These are phyloP conservation scores for Saussurea involucrata DNA, from an alignment of 129 eudicot species.

Conservation along the genomic window DNA sequence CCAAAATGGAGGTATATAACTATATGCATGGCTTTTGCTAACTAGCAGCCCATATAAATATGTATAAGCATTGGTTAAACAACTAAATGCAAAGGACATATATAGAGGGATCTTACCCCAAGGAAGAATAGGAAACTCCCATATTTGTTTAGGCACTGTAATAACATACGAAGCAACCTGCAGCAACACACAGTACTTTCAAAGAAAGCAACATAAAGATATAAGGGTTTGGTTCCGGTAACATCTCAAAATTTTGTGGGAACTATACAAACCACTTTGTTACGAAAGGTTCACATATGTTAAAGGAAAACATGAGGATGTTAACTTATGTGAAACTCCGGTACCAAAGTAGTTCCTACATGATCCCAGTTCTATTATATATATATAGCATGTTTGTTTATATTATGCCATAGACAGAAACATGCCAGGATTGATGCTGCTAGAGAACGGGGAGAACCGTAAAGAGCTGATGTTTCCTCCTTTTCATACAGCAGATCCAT, in stretches of 20 bases:
- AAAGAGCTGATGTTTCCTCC: slow-evolving; percentile 53
- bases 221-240: neutral
- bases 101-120: slow-evolving; percentile 59
- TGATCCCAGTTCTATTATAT: neutral
- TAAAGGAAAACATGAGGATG: neutral
- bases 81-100: neutral
- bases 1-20: neutral
- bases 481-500: slow-evolving; percentile 84
- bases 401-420: neutral
- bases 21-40: neutral
- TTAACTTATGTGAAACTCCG: neutral
- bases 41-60: neutral
- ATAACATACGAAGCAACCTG: slow-evolving; percentile 55
- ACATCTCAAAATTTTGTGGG: neutral
- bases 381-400: neutral
- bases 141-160: slow-evolving; percentile 46
- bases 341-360: neutral
- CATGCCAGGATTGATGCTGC: slow-evolving; percentile 76
- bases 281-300: too few species aligned
- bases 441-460: slow-evolving; percentile 45
- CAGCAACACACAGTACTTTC: neutral
- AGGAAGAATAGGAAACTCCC: slow-evolving; percentile 75
- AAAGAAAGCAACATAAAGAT: neutral
- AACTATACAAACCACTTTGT: neutral
- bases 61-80: slow-evolving; percentile 2